phyloP scores from a whole-genome alignment of 306 rosid species.

The Gynostemma pentaphyllum region DNA sequence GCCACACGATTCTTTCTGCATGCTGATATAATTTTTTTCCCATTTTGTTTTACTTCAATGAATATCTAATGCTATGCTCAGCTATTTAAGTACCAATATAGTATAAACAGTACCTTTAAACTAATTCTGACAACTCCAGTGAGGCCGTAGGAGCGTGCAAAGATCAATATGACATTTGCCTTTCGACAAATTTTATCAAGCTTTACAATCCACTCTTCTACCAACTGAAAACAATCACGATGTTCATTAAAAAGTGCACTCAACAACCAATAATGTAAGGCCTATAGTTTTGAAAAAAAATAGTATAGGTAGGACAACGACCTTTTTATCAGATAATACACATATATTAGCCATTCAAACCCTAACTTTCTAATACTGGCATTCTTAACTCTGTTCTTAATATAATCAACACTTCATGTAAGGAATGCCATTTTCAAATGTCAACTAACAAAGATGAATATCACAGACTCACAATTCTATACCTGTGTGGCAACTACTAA shows the following conservation, averaged over 20 bases:
- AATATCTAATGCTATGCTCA: not conserved
- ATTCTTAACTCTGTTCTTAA: not conserved
- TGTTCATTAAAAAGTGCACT: slow-evolving; percentile 12
- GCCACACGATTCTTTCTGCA: not conserved
- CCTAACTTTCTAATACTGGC: not conserved
- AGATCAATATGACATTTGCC: slow-evolving; percentile 62
- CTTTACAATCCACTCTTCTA: slow-evolving; percentile 75
- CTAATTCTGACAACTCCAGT: slow-evolving; percentile 88
- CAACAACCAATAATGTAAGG: too few species aligned
- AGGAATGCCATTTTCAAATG: too few species aligned
- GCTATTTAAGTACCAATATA: not conserved
- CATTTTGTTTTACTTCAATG: not conserved
- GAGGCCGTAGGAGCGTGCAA: slow-evolving; percentile 97
- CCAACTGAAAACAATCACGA: slow-evolving; percentile 50
- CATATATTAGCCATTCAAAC: not conserved
- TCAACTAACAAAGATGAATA: too few species aligned
- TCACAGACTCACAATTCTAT: too few species aligned
- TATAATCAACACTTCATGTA: too few species aligned
- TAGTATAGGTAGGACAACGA: too few species aligned
- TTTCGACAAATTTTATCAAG: slow-evolving; percentile 81
- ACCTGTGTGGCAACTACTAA: slow-evolving; percentile 96
- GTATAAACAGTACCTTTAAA: slow-evolving; percentile 47
- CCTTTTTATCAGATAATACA: too few species aligned
- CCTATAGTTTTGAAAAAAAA: too few species aligned
- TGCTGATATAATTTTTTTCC: not conserved